phyloP scores from a whole-genome alignment of 2,329 filamentous ascomycete species.

The Aspergillus sp. region DNA sequence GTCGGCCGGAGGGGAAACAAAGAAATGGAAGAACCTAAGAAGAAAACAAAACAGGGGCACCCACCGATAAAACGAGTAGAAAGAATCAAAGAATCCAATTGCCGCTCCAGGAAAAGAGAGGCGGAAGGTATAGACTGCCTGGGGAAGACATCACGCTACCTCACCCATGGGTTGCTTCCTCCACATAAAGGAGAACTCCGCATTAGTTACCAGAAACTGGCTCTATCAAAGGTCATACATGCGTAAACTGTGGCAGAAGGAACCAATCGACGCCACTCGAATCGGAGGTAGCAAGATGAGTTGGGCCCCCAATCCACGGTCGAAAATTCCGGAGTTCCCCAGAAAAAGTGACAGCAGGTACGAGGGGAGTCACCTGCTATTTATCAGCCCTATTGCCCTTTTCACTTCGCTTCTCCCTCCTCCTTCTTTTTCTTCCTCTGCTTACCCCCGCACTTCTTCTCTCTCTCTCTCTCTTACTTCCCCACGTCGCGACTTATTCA shows the following conservation, averaged over 20 bases:
- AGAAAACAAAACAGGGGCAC: neutral
- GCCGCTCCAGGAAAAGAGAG: neutral
- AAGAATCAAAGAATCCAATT: neutral
- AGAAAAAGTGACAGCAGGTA: neutral
- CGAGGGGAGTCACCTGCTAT: constrained; percentile 2
- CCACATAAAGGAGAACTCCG: neutral
- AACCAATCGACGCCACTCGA: neutral
- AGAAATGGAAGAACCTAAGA: neutral
- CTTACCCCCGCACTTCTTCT: constrained; percentile 5
- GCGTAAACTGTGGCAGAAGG: neutral
- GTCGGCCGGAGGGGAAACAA: neutral
- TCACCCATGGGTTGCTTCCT: neutral
- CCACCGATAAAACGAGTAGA: neutral
- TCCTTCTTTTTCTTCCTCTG: constrained; percentile 5
- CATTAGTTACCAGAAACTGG: neutral
- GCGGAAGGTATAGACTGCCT: neutral
- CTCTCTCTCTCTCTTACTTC: neutral
- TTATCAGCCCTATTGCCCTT: constrained; percentile 4
- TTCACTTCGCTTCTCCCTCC: neutral
- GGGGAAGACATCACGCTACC: neutral
- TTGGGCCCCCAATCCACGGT: neutral
- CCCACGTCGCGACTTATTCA: neutral
- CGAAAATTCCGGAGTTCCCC: neutral
- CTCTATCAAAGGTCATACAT: neutral
- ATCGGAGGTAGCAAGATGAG: neutral